phyloP scores from a whole-genome alignment of 192 early-diverging fungal species.

The Coemansia sp. region DNA sequence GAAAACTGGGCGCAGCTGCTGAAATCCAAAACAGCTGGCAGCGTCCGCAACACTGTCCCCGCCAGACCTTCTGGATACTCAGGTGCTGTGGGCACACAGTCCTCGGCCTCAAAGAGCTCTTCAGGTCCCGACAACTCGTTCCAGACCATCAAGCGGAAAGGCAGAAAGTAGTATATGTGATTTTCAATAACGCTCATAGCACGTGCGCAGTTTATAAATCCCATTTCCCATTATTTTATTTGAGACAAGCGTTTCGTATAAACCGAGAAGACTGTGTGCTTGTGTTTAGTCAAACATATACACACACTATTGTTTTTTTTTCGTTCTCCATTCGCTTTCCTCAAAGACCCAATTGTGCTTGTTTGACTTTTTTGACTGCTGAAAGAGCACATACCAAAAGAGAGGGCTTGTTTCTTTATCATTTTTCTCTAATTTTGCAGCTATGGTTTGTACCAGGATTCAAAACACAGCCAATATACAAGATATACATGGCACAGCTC shows the following conservation, averaged over 20 bases:
- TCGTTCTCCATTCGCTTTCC: not conserved
- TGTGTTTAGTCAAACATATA: too few species aligned
- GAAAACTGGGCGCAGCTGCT: slow-evolving; percentile 39
- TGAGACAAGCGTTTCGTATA: too few species aligned
- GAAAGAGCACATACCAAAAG: not conserved
- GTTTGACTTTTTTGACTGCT: not conserved
- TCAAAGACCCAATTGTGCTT: not conserved
- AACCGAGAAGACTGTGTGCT: too few species aligned
- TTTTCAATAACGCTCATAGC: not conserved
- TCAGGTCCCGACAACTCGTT: slow-evolving; percentile 26
- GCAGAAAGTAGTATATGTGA: slow-evolving; percentile 20
- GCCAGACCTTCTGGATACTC: not conserved
- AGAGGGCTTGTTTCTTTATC: not conserved
- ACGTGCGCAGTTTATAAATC: not conserved
- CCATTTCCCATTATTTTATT: not conserved
- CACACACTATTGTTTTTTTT: not conserved
- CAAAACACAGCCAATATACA: not conserved
- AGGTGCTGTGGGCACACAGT: not conserved
- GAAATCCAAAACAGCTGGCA: not conserved
- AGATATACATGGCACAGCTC: not conserved
- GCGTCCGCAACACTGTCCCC: not conserved
- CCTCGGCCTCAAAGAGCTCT: not conserved
- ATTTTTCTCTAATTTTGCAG: not conserved
- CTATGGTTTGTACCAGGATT: not conserved
- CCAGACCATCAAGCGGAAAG: slow-evolving; percentile 45